These are phyloP conservation scores for Gamsiella multidivaricata DNA, from an alignment of 192 early-diverging fungal species.

Conservation along the genomic window DNA sequence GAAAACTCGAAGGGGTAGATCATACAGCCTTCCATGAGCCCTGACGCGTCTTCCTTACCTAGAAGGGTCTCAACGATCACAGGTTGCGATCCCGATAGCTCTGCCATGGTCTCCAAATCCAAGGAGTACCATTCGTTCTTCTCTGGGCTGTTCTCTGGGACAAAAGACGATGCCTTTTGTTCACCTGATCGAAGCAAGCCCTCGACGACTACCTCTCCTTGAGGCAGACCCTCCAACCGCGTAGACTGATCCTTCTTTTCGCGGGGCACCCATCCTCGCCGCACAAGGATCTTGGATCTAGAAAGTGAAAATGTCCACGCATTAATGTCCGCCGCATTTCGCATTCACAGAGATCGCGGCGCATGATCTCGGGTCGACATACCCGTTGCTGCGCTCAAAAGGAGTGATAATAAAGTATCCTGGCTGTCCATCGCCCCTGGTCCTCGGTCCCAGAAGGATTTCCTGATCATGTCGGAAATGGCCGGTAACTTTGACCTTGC, in stretches of 20 bases:
- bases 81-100: slow-evolving; percentile 69
- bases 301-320: background rate
- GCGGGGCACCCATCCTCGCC: slow-evolving; percentile 89
- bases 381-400: slow-evolving; percentile 74
- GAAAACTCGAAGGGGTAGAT: too few relatives aligned
- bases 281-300: slow-evolving; percentile 79
- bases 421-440: slow-evolving; percentile 69
- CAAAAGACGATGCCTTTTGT: slow-evolving; percentile 66
- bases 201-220: slow-evolving; percentile 70
- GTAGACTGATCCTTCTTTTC: slow-evolving; percentile 68
- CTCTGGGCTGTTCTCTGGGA: slow-evolving; percentile 68
- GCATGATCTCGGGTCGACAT: background rate
- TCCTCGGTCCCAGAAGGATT: slow-evolving; percentile 85
- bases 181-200: slow-evolving; percentile 74
- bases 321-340: too few relatives aligned
- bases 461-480: slow-evolving; percentile 77
- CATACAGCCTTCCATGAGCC: too few relatives aligned
- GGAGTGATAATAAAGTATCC: slow-evolving; percentile 85
- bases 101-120: slow-evolving; percentile 83
- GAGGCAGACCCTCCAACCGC: slow-evolving; percentile 62
- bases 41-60: slow-evolving; percentile 53
- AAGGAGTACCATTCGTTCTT: slow-evolving; percentile 87
- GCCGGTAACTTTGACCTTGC: slow-evolving; percentile 77
- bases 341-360: too few relatives aligned
- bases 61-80: slow-evolving; percentile 83